Base-by-base conservation (phyloP, 73 alveolate genomes). In the Paraurostyla sp. region DNA sequence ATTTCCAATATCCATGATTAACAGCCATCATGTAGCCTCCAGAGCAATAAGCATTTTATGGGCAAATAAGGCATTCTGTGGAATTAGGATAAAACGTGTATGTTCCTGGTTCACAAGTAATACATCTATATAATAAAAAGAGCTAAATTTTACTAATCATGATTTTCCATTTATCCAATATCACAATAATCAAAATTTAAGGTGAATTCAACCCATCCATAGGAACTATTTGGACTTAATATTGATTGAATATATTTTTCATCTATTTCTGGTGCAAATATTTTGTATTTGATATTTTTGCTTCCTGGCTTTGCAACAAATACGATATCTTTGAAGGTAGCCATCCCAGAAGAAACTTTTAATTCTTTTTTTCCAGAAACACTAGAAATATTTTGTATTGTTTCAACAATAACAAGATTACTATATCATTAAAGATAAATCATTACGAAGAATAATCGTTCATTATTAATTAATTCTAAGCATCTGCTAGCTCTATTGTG, bases 1-100 rank as follows among this genome's bases (percentile, higher is more conserved):
- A 33, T 35, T 69, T 58, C 85, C 91, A 81, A 6, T 81, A 62
- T 81, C 91, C 91, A 20, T 23, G 46, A 27, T 81, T 81, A 0
- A 69, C 51, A 0, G 25, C 13, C 0, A 81, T 30, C 32, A 27
- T 11, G 65, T 15, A 16, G 0, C 91, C 91, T 62, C 91, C 91
- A 20, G n/a, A 40, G 7, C 91, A 81, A 35, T 69, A 65, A 9
- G 46, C 32, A 36, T 33, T 33, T 62, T 27, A 4, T 4, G 51
- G 80, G 32, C 80, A 62, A 62, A 25, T 36, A 16, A 9, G 51
- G 51, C 80, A 62, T 13, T 13, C n/a, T 56, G 38, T 22, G 7
- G 20, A 16, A 27, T 56, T 56, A 20, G 52, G 7, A 62, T 62
- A n/a, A 27, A 62, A 30, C 29, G 48, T 15, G 42, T 30, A 13